Evolutionary conservation across 495 filamentous ascomycete genomes (phyloP), one percentile per base, ranked within the genome.

Genomic region (Aspergillus affinis): DNA sequence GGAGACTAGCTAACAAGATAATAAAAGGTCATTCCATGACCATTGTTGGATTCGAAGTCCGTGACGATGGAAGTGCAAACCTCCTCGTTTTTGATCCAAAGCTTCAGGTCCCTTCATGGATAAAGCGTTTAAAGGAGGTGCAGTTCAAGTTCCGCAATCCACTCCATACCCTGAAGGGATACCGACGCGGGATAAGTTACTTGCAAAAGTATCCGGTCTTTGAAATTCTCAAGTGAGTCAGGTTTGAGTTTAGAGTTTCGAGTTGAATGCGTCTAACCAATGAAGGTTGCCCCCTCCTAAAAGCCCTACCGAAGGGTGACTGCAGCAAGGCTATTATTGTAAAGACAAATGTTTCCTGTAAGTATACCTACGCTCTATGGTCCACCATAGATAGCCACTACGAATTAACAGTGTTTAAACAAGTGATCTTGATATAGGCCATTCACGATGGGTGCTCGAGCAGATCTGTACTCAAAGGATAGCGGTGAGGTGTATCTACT

Each of bases 71-170:
- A 30, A 72, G 74, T 30, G 80, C 82, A 52, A 88, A 90, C 62
- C 73, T 98, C 9, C 74, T 98, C 4, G 88, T 97, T 19, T 96
- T 96, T 65, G 94, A 98, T 72, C 92, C 94, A 1, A 89, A 89
- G 76, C 93, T 90, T 69, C 84, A 86, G 51, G 88, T 92, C 36
- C 82, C 89, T 1, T 74, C 80, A 2, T 81, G 74, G 6, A 82
- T 96, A 60, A 77, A 75, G 20, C 81, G 80, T 30, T 67, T 89
- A 18, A 73, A 87, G 55, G 84, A 74, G 27, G 68, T 68, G 2
- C 66, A 54, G 58, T 75, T 79, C 57, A 71, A 68, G n/a, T 67
- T 75, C 20, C 69, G 75, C 0, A 74, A 79, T 41, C 84, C 86
- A 0, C 79, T 80, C 41, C 73, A 78, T 19, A 66, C 87, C 19